phyloP scores from a whole-genome alignment of 495 filamentous ascomycete genomes.

The Trichoderma asperelloides region DNA sequence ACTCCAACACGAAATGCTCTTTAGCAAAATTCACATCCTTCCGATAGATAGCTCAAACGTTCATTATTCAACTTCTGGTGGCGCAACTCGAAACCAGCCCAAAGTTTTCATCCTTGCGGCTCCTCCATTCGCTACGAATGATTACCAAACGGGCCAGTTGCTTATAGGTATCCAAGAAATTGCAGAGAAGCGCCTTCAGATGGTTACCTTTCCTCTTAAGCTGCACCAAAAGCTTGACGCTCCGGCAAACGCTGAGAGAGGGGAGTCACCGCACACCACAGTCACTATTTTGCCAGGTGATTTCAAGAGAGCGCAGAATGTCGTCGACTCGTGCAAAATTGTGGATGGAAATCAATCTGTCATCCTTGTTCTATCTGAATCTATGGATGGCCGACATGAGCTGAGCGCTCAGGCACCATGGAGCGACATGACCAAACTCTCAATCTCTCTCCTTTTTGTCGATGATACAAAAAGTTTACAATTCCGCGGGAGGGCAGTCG shows the following conservation, averaged over 20 bases:
- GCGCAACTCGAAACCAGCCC: constrained; percentile 37
- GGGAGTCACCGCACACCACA: constrained; percentile 11
- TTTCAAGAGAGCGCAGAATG: constrained; percentile 43
- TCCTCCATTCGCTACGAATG: constrained; percentile 44
- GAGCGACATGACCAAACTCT: constrained; percentile 51
- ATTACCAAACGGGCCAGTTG: constrained; percentile 39
- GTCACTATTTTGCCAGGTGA: constrained; percentile 31
- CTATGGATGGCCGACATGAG: constrained; percentile 50
- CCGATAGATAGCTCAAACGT: constrained; percentile 53
- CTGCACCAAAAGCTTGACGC: constrained; percentile 16
- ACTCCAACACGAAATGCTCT: constrained; percentile 62
- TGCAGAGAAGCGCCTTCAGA: constrained; percentile 55
- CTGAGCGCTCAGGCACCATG: constrained; percentile 70
- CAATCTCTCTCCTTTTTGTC: constrained; percentile 33
- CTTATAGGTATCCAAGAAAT: constrained; percentile 62
- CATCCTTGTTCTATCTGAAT: constrained; percentile 61
- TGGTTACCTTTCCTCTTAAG: constrained; percentile 51
- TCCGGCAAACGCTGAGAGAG: constrained; percentile 15
- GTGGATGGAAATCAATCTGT: constrained; percentile 58
- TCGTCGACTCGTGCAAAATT: constrained; percentile 68
- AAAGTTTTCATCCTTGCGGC: constrained; percentile 59
- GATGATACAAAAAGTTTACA: constrained; percentile 30
- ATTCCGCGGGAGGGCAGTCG: constrained; percentile 24
- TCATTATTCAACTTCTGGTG: constrained; percentile 42
- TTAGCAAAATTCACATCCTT: constrained; percentile 65